These are phyloP conservation scores for Bothia castanella DNA, from an alignment of 1,284 basidiomycete species.

Conservation along the genomic window DNA sequence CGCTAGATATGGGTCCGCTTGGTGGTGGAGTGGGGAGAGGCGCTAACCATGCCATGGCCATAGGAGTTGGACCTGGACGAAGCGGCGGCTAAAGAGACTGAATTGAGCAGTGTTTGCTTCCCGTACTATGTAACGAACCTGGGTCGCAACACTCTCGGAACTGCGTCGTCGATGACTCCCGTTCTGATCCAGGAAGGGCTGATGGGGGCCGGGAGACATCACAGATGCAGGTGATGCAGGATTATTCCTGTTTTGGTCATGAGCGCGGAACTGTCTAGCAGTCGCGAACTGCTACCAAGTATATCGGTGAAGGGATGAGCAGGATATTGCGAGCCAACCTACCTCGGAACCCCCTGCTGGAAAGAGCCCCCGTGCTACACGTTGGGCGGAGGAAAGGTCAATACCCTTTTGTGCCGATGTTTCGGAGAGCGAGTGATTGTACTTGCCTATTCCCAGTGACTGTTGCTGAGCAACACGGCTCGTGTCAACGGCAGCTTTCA, in stretches of 20 bases:
- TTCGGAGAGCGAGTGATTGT: neutral
- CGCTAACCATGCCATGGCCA: conserved; percentile 17
- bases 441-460: too few relatives aligned
- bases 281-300: neutral
- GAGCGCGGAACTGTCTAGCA: neutral
- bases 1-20: conserved; percentile 9
- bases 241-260: conserved; percentile 10
- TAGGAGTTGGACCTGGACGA: conserved; percentile 10
- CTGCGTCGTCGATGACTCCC: conserved; percentile 11
- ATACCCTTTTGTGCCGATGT: neutral
- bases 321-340: neutral
- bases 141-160: conserved; percentile 18
- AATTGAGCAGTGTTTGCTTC: neutral
- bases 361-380: conserved; percentile 3
- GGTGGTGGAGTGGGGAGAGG: conserved; percentile 26
- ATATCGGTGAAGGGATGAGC: neutral
- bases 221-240: conserved; percentile 10
- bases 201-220: conserved; percentile 2
- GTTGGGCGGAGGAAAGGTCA: neutral
- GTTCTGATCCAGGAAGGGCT: conserved; percentile 5
- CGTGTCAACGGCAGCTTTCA: conserved; percentile 14
- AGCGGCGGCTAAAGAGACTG: conserved; percentile 11
- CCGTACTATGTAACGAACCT: conserved; percentile 16
- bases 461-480: conserved; percentile 10
- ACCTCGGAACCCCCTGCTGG: conserved; percentile 16